A percentile compares a stretch with the other conserved stretches of the same genome.
phyloP scores from a whole-genome alignment of 108 stramenopile species.

The Skeletonema grethae region DNA sequence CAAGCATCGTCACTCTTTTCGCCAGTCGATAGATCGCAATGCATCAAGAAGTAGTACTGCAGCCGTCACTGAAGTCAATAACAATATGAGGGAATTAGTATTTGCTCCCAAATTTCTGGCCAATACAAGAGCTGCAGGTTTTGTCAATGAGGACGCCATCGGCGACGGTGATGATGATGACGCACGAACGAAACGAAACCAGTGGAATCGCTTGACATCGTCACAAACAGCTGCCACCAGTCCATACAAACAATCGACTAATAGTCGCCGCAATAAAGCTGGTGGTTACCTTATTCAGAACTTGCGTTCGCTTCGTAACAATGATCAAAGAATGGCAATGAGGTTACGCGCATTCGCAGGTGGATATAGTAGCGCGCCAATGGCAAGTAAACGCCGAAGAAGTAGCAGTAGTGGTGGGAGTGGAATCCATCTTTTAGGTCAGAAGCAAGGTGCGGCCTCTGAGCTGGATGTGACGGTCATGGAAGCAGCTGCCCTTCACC shows the following conservation, averaged over 20 bases:
- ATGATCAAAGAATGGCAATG: constrained; percentile 31
- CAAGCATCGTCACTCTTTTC: constrained; percentile 6
- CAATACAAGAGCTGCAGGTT: neutral
- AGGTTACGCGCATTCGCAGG: constrained; percentile 14
- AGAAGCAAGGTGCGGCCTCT: constrained; percentile 15
- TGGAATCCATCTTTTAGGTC: neutral
- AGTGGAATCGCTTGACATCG: neutral
- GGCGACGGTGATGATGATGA: neutral
- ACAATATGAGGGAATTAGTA: constrained; percentile 1
- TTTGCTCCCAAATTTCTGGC: constrained; percentile 5
- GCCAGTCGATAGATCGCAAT: neutral
- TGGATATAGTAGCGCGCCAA: neutral
- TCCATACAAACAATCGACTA: neutral
- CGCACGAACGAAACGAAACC: neutral
- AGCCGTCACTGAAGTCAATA: neutral
- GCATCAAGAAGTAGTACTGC: neutral
- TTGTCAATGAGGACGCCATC: neutral
- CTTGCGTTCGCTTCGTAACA: constrained; percentile 25
- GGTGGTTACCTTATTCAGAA: constrained; percentile 25
- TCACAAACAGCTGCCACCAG: neutral
- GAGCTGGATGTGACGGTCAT: constrained; percentile 42
- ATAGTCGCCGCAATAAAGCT: neutral
- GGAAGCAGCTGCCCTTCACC: neutral
- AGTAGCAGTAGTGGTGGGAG: neutral
- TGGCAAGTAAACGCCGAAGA: constrained; percentile 14